A percentile compares a stretch with the other conserved stretches of the same genome.
These are phyloP conservation scores for Claviceps spartinae DNA, from an alignment of 2,329 filamentous ascomycete genomes.

Conservation along the genomic window DNA sequence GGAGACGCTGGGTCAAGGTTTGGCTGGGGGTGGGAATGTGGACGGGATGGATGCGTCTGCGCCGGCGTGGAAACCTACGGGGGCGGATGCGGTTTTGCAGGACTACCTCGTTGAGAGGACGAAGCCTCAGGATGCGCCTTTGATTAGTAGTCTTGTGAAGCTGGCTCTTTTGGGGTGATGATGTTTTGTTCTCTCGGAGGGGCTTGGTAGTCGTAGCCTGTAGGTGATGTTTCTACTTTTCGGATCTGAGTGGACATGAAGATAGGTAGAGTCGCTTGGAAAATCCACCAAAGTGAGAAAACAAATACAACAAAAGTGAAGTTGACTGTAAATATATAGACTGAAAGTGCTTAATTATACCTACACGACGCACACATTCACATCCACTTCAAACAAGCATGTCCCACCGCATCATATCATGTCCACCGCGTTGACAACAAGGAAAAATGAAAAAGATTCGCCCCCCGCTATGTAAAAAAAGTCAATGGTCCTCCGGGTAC, in stretches of 20 bases:
- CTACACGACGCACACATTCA: no score
- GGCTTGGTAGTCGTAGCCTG: no score
- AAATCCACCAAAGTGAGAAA: no score
- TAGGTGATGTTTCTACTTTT: no score
- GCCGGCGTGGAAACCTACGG: slow-evolving; percentile 23
- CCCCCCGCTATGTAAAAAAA: slow-evolving; percentile 19
- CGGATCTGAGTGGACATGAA: no score
- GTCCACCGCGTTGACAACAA: not conserved
- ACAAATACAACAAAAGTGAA: no score
- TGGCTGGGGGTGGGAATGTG: no score
- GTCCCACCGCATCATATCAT: not conserved
- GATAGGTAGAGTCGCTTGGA: no score
- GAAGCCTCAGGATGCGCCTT: slow-evolving; percentile 33
- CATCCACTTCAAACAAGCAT: not conserved
- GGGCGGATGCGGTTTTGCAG: slow-evolving; percentile 37
- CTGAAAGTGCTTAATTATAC: no score
- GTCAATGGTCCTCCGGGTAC: not conserved
- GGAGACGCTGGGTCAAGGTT: no score
- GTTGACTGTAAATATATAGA: no score
- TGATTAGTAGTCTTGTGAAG: slow-evolving; percentile 34
- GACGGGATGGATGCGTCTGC: not conserved
- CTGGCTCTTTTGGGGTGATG: slow-evolving; percentile 34
- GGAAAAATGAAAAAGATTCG: not conserved
- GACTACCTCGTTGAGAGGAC: slow-evolving; percentile 34
- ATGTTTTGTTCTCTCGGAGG: no score